Conservation (phyloP, 2,329 filamentous ascomycete species). For the Aspergillus sp. region DNA sequence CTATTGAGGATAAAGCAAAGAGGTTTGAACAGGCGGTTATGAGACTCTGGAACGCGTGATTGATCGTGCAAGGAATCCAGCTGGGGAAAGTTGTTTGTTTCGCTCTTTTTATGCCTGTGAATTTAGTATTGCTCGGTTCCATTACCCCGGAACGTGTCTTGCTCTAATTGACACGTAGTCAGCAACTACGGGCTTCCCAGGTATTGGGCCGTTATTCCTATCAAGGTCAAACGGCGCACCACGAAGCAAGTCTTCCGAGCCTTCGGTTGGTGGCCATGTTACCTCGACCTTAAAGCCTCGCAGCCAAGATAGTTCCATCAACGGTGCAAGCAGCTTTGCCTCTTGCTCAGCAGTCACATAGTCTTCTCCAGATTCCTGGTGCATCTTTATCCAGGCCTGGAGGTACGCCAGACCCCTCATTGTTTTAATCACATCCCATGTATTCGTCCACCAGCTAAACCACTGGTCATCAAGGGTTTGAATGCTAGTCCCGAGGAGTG, state of each 20-base stretch:
- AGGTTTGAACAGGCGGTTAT: too few species aligned
- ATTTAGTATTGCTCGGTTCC: too few species aligned
- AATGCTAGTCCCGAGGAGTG: too few species aligned
- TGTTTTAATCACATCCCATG: background rate
- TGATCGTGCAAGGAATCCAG: too few species aligned
- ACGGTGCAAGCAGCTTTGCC: background rate
- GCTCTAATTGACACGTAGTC: too few species aligned
- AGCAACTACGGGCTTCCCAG: too few species aligned
- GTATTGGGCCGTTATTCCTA: background rate
- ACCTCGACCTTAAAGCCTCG: background rate
- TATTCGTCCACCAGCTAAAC: background rate
- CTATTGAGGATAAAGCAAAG: too few species aligned
- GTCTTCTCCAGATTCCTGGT: background rate
- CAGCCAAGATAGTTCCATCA: background rate
- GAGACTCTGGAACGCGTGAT: too few species aligned
- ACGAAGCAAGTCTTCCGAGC: background rate
- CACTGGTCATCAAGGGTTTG: background rate
- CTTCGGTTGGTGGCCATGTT: background rate
- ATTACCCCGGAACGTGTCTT: too few species aligned
- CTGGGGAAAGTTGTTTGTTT: too few species aligned
- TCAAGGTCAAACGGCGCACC: background rate
- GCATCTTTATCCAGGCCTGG: background rate
- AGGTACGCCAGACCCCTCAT: background rate
- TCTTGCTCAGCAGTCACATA: background rate
- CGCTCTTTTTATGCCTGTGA: too few species aligned